Evolutionary conservation across 2,329 filamentous ascomycete genomes (phyloP).

Genomic region (Reticulascus tulasneorum): DNA sequence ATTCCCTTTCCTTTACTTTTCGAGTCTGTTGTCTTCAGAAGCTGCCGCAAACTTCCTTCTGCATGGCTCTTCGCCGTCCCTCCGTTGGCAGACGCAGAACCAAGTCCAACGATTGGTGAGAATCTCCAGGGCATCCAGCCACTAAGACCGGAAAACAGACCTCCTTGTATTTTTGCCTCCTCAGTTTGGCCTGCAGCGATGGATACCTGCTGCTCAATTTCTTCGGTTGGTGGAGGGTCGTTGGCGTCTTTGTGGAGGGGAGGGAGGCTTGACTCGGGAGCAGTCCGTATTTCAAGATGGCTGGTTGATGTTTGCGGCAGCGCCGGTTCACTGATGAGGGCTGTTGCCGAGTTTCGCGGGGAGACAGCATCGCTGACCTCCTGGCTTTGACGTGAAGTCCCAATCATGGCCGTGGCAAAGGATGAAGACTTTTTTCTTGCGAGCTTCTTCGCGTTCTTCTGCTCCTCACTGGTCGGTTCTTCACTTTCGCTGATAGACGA

Average conservation of each 20-base stretch:
- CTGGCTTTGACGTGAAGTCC: slow-evolving; percentile 29
- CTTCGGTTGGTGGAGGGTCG: slow-evolving; percentile 13
- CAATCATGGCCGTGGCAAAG: slow-evolving; percentile 36
- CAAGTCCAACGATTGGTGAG: slow-evolving; percentile 18
- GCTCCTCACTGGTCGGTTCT: slow-evolving; percentile 18
- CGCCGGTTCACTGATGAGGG: slow-evolving; percentile 53
- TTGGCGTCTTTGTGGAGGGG: slow-evolving; percentile 15
- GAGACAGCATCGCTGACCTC: slow-evolving; percentile 21
- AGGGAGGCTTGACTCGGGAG: slow-evolving; percentile 21
- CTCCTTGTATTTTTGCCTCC: slow-evolving; percentile 14
- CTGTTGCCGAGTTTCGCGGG: slow-evolving; percentile 31
- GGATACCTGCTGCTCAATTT: slow-evolving; percentile 21
- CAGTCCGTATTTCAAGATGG: slow-evolving; percentile 42
- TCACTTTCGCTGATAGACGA: slow-evolving; percentile 25
- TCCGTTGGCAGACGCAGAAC: slow-evolving; percentile 16
- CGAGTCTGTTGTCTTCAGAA: slow-evolving; percentile 37
- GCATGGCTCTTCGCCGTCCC: slow-evolving; percentile 39
- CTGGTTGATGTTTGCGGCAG: slow-evolving; percentile 52
- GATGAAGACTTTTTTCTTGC: slow-evolving; percentile 19
- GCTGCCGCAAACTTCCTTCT: slow-evolving; percentile 51
- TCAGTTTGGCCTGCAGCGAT: slow-evolving; percentile 19
- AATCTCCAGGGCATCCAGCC: slow-evolving; percentile 44
- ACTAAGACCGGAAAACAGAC: slow-evolving; percentile 34
- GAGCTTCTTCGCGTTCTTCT: slow-evolving; percentile 6
- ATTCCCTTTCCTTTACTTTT: slow-evolving; percentile 29